Evolutionary conservation across 1,284 basidiomycete genomes (phyloP), one percentile per base, ranked within the genome.

Genomic region (Porodaedalea pini): DNA sequence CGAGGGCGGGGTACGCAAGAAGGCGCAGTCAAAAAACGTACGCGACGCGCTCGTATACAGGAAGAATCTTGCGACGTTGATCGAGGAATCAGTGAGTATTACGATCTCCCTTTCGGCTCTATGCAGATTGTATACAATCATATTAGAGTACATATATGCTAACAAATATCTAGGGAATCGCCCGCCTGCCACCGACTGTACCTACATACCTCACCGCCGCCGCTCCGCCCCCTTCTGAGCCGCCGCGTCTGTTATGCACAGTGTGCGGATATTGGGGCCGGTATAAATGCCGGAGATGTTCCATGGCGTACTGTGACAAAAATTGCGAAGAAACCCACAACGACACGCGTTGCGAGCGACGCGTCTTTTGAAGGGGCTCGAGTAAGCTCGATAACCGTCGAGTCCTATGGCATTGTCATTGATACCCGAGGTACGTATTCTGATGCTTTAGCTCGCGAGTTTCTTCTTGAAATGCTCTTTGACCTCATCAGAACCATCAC

Each of bases 1-100:
- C 58, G 65, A 68, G 54, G 73, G 80, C 57, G 74, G 76, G 8
- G 76, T 77, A 50, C 79, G 74, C 66, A 85, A 83, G 75, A 90
- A 88, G 72, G 90, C 89, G 67, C 85, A 87, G n/a, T 86, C 81
- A 17, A 87, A 87, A 82, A 85, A 81, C 64, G 81, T 92, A 50
- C 78, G 90, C 58, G 82, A 83, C 39, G 88, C 90, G 23, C 74
- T 92, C 19, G 72, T 92, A 45, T 92, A 93, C 70, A 83, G 85
- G 62, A 92, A 92, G 71, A 88, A 80, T 61, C 75, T 92, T 11
- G 72, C 79, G 2, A 78, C 82, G 11, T 73, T 91, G 53, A 72
- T 91, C 27, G 86, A 90, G n/a, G 89, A 92, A 73, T 87, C 87
- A 54, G 90, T 90, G 64, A 60, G 88, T 62, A 41, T 25, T 31